Conservation (phyloP, 2,329 filamentous ascomycete species). For the Zymoseptoria ardabiliae region DNA sequence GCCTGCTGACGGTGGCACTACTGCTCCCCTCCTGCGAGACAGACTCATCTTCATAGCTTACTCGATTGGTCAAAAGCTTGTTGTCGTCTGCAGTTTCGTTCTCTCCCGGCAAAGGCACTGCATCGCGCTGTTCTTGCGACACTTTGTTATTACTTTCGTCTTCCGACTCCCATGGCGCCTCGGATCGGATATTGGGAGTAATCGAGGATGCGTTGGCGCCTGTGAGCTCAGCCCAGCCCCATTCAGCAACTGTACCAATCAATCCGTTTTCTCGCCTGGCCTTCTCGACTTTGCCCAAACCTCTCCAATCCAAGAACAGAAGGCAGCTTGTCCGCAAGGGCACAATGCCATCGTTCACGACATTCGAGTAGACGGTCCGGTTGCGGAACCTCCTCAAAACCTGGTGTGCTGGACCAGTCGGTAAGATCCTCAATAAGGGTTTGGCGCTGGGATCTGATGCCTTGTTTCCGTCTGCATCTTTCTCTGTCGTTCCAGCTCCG, state of each 20-base stretch:
- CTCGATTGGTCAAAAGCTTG: slow-evolving; percentile 17
- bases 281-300: slow-evolving; percentile 87
- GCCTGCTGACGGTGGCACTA: slow-evolving; percentile 2
- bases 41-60: slow-evolving; percentile 36
- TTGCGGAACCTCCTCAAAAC: slow-evolving; percentile 84
- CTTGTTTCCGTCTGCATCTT: slow-evolving; percentile 40
- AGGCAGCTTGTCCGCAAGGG: slow-evolving; percentile 90
- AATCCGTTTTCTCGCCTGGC: slow-evolving; percentile 84
- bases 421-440: slow-evolving; percentile 78
- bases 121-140: slow-evolving; percentile 21
- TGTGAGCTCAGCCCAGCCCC: slow-evolving; percentile 90
- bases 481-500: slow-evolving; percentile 48
- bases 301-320: slow-evolving; percentile 95
- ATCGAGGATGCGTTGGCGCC: slow-evolving; percentile 56
- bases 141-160: slow-evolving; percentile 9
- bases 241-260: slow-evolving; percentile 85
- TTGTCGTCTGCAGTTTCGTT: slow-evolving; percentile 60
- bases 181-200: slow-evolving; percentile 24
- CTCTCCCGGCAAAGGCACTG: slow-evolving; percentile 64
- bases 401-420: slow-evolving; percentile 81
- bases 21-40: slow-evolving; percentile 31
- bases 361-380: slow-evolving; percentile 89
- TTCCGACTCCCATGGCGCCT: slow-evolving; percentile 14
- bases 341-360: slow-evolving; percentile 96
- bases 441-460: slow-evolving; percentile 72